These are phyloP conservation scores for Fraxinus platypoda DNA, from an alignment of 305 asterid genomes.

Conservation along the genomic window DNA sequence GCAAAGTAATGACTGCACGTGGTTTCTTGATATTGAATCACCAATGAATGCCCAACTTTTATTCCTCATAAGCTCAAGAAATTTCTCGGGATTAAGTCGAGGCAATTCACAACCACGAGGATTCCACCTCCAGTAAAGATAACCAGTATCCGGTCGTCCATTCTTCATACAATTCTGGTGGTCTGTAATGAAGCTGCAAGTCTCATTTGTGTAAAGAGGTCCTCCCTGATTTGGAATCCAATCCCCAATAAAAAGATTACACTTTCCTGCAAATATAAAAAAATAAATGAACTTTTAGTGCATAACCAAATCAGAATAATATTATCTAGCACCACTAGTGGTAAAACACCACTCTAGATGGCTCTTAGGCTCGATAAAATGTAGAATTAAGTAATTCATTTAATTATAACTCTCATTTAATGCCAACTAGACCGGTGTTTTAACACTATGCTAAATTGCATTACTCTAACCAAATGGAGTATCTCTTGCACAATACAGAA, in stretches of 20 bases:
- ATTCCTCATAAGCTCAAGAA: slow-evolving; percentile 65
- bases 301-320: neutral
- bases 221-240: slow-evolving; percentile 66
- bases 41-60: slow-evolving; percentile 72
- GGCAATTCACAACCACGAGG: slow-evolving; percentile 67
- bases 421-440: too few species aligned
- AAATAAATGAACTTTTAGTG: neutral
- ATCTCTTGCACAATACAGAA: neutral
- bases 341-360: neutral
- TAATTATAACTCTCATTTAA: too few species aligned
- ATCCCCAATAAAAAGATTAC: slow-evolving; percentile 66
- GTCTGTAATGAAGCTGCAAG: slow-evolving; percentile 57
- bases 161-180: slow-evolving; percentile 74
- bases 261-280: slow-evolving; percentile 34
- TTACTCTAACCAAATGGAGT: slow-evolving; percentile 1
- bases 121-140: slow-evolving; percentile 79
- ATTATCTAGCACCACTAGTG: neutral
- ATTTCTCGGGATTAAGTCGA: slow-evolving; percentile 47
- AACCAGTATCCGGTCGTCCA: slow-evolving; percentile 61
- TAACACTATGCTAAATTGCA: neutral
- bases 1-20: slow-evolving; percentile 68
- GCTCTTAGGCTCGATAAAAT: neutral
- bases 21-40: slow-evolving; percentile 84
- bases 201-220: slow-evolving; percentile 66
- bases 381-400: neutral